phyloP scores from a whole-genome alignment of 1,284 basidiomycete species.

The Malassezia furfur region DNA sequence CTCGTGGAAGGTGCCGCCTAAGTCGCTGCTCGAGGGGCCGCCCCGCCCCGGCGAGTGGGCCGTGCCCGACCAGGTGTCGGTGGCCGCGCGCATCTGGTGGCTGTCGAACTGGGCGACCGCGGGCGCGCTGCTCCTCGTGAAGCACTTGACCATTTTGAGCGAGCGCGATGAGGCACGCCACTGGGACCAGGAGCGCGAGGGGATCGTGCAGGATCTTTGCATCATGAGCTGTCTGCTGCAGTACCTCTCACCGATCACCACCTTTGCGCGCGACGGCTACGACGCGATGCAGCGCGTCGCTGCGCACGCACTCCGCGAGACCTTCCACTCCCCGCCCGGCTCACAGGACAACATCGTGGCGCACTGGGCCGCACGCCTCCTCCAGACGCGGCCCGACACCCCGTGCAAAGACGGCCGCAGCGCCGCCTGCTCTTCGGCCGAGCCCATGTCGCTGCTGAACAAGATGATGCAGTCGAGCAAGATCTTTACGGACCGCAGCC shows the following conservation, averaged over 20 bases:
- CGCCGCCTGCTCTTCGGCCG: neutral
- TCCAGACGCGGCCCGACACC: neutral
- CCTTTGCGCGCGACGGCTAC: constrained; percentile 28
- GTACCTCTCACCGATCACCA: constrained; percentile 27
- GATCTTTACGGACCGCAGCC: neutral
- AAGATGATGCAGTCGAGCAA: neutral
- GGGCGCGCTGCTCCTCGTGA: constrained; percentile 29
- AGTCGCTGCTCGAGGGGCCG: constrained; percentile 10
- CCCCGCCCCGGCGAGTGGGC: constrained; percentile 13
- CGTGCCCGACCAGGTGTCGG: constrained; percentile 24
- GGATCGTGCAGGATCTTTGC: constrained; percentile 36
- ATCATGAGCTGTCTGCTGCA: constrained; percentile 31
- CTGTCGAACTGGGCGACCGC: constrained; percentile 34
- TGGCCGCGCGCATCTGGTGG: constrained; percentile 26
- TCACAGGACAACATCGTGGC: constrained; percentile 4
- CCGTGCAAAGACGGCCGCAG: neutral
- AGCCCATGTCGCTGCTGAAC: constrained; percentile 11
- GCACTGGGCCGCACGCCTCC: constrained; percentile 13
- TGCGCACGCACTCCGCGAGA: neutral
- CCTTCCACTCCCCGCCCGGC: neutral
- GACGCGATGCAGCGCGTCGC: constrained; percentile 26
- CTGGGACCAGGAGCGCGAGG: constrained; percentile 28
- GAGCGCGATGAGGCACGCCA: constrained; percentile 27
- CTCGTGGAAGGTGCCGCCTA: constrained; percentile 29
- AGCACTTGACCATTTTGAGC: constrained; percentile 35